Base-by-base conservation (phyloP, 2,329 filamentous ascomycete species). In the Xylariaceae sp. region DNA sequence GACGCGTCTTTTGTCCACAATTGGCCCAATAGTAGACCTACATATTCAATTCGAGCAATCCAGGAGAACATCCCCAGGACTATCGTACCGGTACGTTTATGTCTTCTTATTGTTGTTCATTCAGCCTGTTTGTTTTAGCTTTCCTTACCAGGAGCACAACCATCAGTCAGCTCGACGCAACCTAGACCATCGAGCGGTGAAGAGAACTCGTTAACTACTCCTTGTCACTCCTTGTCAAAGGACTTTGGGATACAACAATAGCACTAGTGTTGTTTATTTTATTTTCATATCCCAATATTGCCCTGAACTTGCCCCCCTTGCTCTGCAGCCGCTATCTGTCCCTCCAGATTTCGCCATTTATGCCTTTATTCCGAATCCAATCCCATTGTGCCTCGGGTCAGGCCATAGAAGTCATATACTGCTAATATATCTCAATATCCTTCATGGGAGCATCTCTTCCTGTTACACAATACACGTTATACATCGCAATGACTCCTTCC, bases 131-230 rank as follows among this genome's bases (percentile, higher is more conserved):
- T 19, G 20, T n/a, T 42, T 29, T 44, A 40, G 9, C 9, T 50
- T 40, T 21, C 32, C 23, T 53, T 56, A 18, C 49, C 43, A 54
- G 52, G 50, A 47, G 47, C 56, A 40, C 56, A 20, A 53, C 48
- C 49, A 54, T 49, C 37, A 47, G 46, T 51, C 48, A 19, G 43
- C 52, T 52, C 57, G 46, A 50, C 46, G 26, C n/a, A 53, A 41
- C 51, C 20, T 50, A 51, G 59, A 55, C 26, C 43, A 54, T 60
- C 56, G 40, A 59, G 55, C 56, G 57, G 59, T 62, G 54, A 60
- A 53, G 51, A 37, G 49, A 26, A 54, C 45, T 52, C 23, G 23
- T 26, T n/a, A 10, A 29, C 5, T 5, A 5, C 26, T 10, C 56
- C 54, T 52, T 57, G 44, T 43, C 56, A 47, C 49, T 54, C 51